A percentile compares a stretch with the other conserved stretches of the same genome.
phyloP scores from a whole-genome alignment of 106 monocot species.

The Dioscorea alata region DNA sequence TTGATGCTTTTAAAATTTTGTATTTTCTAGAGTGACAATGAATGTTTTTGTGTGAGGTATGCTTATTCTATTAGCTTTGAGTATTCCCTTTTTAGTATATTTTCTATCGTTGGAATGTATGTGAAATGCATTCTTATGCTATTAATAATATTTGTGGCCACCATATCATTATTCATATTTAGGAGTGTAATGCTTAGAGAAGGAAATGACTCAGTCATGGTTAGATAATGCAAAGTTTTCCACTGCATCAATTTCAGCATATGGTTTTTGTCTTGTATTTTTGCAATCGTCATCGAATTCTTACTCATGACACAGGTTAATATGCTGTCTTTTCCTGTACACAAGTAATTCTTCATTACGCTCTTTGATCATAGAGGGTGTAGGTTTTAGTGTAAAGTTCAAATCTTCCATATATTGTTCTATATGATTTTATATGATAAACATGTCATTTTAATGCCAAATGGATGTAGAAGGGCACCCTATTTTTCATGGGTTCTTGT shows the following conservation, averaged over 20 bases:
- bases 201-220: slow-evolving; percentile 13
- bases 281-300: not conserved
- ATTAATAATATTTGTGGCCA: no score
- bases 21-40: no score
- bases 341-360: no score
- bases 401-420: not conserved
- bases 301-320: slow-evolving; percentile 6
- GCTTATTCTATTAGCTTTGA: no score
- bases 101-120: no score
- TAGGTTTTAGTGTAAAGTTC: not conserved
- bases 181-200: slow-evolving; percentile 8
- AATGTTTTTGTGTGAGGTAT: no score
- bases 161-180: no score
- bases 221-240: slow-evolving; percentile 15
- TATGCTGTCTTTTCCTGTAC: not conserved
- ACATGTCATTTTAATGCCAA: not conserved
- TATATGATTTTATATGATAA: not conserved
- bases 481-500: not conserved
- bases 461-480: not conserved
- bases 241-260: not conserved
- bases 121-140: no score
- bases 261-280: slow-evolving; percentile 2
- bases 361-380: no score
- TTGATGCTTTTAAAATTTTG: no score
- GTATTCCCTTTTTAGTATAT: no score